Evolutionary conservation across 352 stramenopile genomes (phyloP), one percentile per base, ranked within the genome.

Genomic region (Phytophthora kernoviae): DNA sequence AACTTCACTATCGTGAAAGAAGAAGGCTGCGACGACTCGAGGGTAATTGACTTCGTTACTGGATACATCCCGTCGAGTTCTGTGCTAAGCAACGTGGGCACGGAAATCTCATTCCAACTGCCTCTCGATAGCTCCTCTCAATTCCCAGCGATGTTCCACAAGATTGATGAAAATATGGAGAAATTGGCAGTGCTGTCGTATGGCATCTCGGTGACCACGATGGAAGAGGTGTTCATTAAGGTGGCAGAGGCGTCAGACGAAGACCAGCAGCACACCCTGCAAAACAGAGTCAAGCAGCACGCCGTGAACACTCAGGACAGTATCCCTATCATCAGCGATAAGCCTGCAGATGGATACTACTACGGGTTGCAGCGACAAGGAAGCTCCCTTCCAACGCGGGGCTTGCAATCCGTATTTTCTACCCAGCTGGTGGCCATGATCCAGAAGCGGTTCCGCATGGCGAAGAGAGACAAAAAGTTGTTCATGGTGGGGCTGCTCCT

Each of bases 181-280:
- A 51, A 55, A 2, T 50, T 96, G 5, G 58, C 61, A 5, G 33
- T 84, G 17, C 44, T 75, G 0, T 79, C 72, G 48, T 87, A 84
- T 26, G 73, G 73, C 12, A 81, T 87, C 22, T 94, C 87, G 24
- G 95, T 98, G 26, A 91, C 84, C 22, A 89, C 84, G 15, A 63
- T 93, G 49, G 84, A 93, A 42, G 79, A 91, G 55, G 84, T 93
- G 6, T 93, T 93, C 53, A 77, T 93, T 55, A 90, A 87, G 26
- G 76, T 91, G 18, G 80, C 81, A 0, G 75, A 84, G 42, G 65
- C 58, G 3, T 55, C 59, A 9, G 77, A 79, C 36, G 77, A 84
- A 53, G 49, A 77, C 5, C 50, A 87, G 17, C 73, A 84, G 47
- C 73, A 81, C 52, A 86, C 68, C 12, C 53, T 84, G 15, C 51